Evolutionary conservation across 2,329 filamentous ascomycete species (phyloP).

Genomic region (Dryadomyces quercus-mongolicae): DNA sequence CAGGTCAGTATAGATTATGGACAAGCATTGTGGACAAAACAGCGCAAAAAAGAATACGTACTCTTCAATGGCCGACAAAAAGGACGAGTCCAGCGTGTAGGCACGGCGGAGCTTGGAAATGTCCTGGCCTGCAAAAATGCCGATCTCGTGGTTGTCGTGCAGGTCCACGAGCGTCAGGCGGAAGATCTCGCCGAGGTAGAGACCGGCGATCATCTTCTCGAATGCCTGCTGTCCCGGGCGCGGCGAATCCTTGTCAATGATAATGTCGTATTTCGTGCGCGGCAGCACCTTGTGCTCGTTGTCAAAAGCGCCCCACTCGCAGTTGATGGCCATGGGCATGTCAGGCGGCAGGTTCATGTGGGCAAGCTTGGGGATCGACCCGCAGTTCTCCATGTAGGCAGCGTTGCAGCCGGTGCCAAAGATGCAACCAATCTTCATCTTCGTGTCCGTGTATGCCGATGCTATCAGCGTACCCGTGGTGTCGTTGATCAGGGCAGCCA

Average conservation of each 20-base stretch:
- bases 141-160: conserved; percentile 60
- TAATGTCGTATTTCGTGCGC: conserved; percentile 71
- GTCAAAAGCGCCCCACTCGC: conserved; percentile 94
- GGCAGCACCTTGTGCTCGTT: conserved; percentile 85
- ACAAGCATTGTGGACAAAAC: too few relatives aligned
- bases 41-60: conserved; percentile 25
- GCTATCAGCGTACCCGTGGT: conserved; percentile 95
- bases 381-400: conserved; percentile 91
- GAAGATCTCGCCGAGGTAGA: conserved; percentile 93
- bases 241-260: conserved; percentile 83
- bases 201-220: conserved; percentile 94
- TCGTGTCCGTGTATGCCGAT: conserved; percentile 87
- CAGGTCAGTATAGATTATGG: not conserved
- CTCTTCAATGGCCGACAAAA: conserved; percentile 88
- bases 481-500: conserved; percentile 91
- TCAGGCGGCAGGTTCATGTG: conserved; percentile 80
- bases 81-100: conserved; percentile 85
- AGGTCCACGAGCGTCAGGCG: conserved; percentile 76
- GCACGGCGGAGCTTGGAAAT: conserved; percentile 69
- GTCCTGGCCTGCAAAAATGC: conserved; percentile 77
- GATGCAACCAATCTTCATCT: conserved; percentile 93
- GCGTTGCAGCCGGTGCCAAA: conserved; percentile 98
- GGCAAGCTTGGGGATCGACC: conserved; percentile 84
- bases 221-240: conserved; percentile 90
- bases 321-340: conserved; percentile 88